These are phyloP conservation scores for Vitis rotundifolia DNA, from an alignment of 164 flowering plant species.

Conservation along the genomic window DNA sequence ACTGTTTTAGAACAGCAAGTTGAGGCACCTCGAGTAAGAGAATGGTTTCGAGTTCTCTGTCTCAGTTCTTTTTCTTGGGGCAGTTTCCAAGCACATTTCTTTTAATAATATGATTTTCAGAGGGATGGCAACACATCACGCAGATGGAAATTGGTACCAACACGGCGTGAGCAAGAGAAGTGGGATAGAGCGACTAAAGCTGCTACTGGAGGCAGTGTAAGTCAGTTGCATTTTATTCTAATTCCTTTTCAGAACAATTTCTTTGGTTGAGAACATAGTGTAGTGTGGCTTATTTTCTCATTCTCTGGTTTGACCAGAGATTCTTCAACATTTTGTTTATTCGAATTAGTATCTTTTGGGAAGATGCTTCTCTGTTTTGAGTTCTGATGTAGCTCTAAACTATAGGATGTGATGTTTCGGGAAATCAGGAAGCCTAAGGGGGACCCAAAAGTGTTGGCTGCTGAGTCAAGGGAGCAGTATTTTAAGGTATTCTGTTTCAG, in stretches of 20 bases:
- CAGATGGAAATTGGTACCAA: slow-evolving; percentile 85
- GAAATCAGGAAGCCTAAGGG: slow-evolving; percentile 55
- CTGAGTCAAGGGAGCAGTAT: slow-evolving; percentile 78
- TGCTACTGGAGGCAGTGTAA: slow-evolving; percentile 89
- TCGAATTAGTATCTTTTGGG: no score
- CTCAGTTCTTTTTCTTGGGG: background rate
- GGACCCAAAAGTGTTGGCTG: slow-evolving; percentile 82
- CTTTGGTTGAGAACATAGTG: no score
- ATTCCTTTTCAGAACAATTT: no score
- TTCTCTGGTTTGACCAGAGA: no score
- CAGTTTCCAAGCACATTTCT: background rate
- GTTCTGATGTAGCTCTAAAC: slow-evolving; percentile 14
- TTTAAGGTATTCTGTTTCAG: slow-evolving; percentile 45
- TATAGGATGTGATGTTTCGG: slow-evolving; percentile 77
- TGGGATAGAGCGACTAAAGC: slow-evolving; percentile 93
- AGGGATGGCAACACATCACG: slow-evolving; percentile 19
- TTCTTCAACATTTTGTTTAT: no score
- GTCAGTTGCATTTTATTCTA: slow-evolving; percentile 12
- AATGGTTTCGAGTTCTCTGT: background rate
- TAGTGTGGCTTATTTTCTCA: no score
- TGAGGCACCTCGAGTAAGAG: slow-evolving; percentile 49
- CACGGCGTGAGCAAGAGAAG: slow-evolving; percentile 83
- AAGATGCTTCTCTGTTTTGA: background rate
- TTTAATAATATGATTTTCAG: slow-evolving; percentile 38
- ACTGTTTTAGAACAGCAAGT: slow-evolving; percentile 31